These are phyloP conservation scores for Pezicula neosporulosa DNA, from an alignment of 2,329 filamentous ascomycete genomes.

Conservation along the genomic window DNA sequence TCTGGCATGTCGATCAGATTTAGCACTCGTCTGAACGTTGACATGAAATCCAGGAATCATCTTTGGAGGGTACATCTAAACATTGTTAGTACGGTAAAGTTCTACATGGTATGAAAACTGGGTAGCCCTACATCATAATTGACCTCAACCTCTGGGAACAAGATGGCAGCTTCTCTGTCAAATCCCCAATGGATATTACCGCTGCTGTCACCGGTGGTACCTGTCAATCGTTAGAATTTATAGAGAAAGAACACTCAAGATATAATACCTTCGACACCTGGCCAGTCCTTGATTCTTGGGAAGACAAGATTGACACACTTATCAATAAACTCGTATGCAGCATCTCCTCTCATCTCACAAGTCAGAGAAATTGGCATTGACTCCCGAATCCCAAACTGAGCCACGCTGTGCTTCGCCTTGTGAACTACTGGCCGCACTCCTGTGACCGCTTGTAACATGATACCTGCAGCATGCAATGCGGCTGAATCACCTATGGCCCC, in stretches of 20 bases:
- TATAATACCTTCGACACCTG: slow-evolving; percentile 60
- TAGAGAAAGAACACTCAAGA: slow-evolving; percentile 19
- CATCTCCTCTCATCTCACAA: slow-evolving; percentile 71
- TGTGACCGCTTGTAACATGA: slow-evolving; percentile 81
- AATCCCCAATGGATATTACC: slow-evolving; percentile 88
- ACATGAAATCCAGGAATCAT: slow-evolving; percentile 33
- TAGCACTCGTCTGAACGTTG: slow-evolving; percentile 27
- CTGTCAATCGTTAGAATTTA: slow-evolving; percentile 20
- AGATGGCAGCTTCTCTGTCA: slow-evolving; percentile 66
- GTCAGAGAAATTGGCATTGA: slow-evolving; percentile 75
- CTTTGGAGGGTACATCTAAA: slow-evolving; percentile 54
- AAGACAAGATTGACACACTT: slow-evolving; percentile 88
- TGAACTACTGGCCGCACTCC: slow-evolving; percentile 71
- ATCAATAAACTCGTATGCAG: slow-evolving; percentile 86
- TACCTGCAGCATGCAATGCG: slow-evolving; percentile 76
- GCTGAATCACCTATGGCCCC: slow-evolving; percentile 67
- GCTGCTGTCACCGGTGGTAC: slow-evolving; percentile 69
- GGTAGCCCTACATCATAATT: slow-evolving; percentile 79
- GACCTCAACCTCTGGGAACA: slow-evolving; percentile 91
- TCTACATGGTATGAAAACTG: background rate
- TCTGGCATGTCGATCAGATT: slow-evolving; percentile 24
- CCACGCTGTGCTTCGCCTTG: slow-evolving; percentile 65
- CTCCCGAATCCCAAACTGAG: slow-evolving; percentile 70
- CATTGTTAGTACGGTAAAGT: slow-evolving; percentile 8
- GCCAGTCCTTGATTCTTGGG: slow-evolving; percentile 95